Percentiles rank a stretch among this genome's conserved stretches.
Evolutionary conservation across 2,329 filamentous ascomycete genomes (phyloP).

Genomic region (Colletotrichum agaves): DNA sequence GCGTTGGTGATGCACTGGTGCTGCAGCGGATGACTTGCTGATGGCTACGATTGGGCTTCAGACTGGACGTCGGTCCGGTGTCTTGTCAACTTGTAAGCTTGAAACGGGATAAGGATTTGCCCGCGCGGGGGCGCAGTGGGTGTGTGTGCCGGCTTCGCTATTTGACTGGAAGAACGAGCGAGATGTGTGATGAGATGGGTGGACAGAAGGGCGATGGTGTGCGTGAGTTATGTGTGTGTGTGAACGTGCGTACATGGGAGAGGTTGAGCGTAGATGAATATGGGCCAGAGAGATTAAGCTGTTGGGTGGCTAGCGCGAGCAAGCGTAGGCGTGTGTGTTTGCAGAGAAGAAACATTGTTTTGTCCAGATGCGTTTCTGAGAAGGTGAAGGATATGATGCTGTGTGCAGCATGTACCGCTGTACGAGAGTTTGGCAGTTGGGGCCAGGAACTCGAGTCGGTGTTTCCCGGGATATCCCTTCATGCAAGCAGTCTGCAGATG

Average conservation of each 20-base stretch:
- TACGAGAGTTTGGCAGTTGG: neutral
- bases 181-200: conserved; percentile 7
- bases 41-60: conserved; percentile 7
- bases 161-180: conserved; percentile 16
- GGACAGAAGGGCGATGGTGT: conserved; percentile 7
- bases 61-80: conserved; percentile 20
- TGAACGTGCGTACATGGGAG: conserved; percentile 19
- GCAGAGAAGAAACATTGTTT: conserved; percentile 37
- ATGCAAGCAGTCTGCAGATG: neutral
- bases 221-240: neutral
- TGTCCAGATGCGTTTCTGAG: conserved; percentile 28
- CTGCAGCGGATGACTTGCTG: conserved; percentile 3
- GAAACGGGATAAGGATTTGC: conserved; percentile 26
- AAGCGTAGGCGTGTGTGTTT: conserved; percentile 31
- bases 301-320: conserved; percentile 2
- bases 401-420: neutral
- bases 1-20: conserved; percentile 26
- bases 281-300: conserved; percentile 7
- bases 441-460: neutral
- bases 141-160: conserved; percentile 16
- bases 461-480: conserved; percentile 4
- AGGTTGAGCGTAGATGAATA: neutral
- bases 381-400: neutral
- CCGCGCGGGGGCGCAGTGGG: conserved; percentile 32
- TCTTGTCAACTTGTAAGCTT: conserved; percentile 23